Conservation (phyloP, 2,329 filamentous ascomycete species). For the Exophiala mesophila region DNA sequence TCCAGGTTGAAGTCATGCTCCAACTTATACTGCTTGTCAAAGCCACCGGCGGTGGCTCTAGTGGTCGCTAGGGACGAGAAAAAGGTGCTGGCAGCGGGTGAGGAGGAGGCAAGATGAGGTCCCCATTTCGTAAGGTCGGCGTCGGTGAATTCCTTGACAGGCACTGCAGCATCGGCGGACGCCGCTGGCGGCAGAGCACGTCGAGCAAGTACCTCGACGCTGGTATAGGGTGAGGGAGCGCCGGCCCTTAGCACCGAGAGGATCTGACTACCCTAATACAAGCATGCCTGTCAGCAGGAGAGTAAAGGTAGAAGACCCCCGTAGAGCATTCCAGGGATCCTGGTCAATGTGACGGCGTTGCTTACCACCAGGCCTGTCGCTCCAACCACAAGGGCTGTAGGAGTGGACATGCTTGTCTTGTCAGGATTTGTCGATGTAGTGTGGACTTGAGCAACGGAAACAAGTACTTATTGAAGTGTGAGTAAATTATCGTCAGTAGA, state of each 20-base stretch:
- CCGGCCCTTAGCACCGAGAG: constrained; percentile 49
- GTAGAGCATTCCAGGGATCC: too few species aligned
- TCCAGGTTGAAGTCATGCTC: constrained; percentile 83
- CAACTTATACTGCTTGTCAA: constrained; percentile 78
- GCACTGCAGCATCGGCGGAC: constrained; percentile 53
- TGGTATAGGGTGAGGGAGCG: constrained; percentile 34
- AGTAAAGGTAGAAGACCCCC: too few species aligned
- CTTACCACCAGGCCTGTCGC: constrained; percentile 48
- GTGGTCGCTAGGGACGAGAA: constrained; percentile 80
- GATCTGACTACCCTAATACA: constrained; percentile 64
- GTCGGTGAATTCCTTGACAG: constrained; percentile 53
- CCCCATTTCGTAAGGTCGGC: constrained; percentile 67
- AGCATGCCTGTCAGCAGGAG: constrained; percentile 17
- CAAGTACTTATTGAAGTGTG: too few species aligned
- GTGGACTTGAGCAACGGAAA: too few species aligned
- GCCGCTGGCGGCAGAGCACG: constrained; percentile 36
- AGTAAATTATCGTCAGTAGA: too few species aligned
- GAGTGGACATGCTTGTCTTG: constrained; percentile 1
- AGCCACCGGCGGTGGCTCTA: constrained; percentile 64
- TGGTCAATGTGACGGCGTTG: constrained; percentile 5
- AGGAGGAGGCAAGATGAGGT: constrained; percentile 50
- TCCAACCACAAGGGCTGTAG: constrained; percentile 37
- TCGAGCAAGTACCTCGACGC: constrained; percentile 44
- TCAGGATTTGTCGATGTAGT: too few species aligned
- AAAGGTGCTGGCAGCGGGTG: constrained; percentile 58